phyloP scores from a whole-genome alignment of 371 early-diverging fungal genomes.

The Batrachochytrium dendrobatidis region DNA sequence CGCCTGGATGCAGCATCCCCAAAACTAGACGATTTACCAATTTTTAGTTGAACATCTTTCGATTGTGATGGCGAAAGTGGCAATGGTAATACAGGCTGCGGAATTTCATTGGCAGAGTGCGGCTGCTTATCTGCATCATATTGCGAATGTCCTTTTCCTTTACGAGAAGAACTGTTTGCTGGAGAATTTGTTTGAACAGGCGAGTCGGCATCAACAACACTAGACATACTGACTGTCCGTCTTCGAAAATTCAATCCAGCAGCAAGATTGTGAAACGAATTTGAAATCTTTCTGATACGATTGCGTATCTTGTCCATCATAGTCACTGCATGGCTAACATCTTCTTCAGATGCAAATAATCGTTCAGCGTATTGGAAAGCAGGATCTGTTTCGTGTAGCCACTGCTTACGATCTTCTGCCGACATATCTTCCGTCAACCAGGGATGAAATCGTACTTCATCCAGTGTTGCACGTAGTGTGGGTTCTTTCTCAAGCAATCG shows the following conservation, averaged over 20 bases:
- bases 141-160: too few species aligned
- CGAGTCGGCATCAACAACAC: conserved; percentile 9
- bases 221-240: conserved; percentile 18
- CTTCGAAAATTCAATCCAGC: conserved; percentile 11
- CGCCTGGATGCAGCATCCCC: too few species aligned
- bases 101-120: too few species aligned
- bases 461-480: conserved; percentile 68
- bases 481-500: conserved; percentile 82
- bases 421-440: conserved; percentile 75
- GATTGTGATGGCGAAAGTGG: too few species aligned
- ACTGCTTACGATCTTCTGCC: conserved; percentile 44
- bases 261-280: conserved; percentile 45
- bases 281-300: conserved; percentile 51
- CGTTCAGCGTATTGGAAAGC: conserved; percentile 38
- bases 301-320: conserved; percentile 29
- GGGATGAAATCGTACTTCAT: conserved; percentile 66
- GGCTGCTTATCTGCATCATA: too few species aligned
- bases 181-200: too few species aligned
- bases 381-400: conserved; percentile 63
- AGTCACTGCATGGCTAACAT: conserved; percentile 56
- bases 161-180: too few species aligned
- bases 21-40: too few species aligned
- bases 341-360: conserved; percentile 60
- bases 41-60: too few species aligned
- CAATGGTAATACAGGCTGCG: too few species aligned